phyloP scores from a whole-genome alignment of 257 asterid genomes.

The Echites panduratus region DNA sequence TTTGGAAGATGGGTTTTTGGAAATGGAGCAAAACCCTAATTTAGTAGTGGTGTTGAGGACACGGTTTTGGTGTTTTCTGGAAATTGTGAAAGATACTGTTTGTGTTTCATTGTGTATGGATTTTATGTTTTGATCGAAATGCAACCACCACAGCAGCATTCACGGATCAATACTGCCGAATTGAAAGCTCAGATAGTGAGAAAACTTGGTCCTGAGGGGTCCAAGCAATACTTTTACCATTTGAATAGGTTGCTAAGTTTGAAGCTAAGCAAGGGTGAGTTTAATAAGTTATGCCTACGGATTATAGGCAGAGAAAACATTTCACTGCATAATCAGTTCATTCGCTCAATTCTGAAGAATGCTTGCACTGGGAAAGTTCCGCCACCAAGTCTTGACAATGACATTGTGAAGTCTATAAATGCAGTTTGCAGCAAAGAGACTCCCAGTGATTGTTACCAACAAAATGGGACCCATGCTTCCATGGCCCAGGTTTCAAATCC shows the following conservation, averaged over 20 bases:
- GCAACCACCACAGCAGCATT: conserved; percentile 72
- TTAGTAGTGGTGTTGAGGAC: conserved; percentile 32
- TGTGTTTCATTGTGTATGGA: conserved; percentile 42
- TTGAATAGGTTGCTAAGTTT: conserved; percentile 61
- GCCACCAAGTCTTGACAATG: conserved; percentile 44
- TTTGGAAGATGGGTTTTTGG: conserved; percentile 44
- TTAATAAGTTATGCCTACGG: conserved; percentile 60
- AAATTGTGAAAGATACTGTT: conserved; percentile 12
- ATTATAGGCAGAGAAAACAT: conserved; percentile 73
- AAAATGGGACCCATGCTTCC: conserved; percentile 48
- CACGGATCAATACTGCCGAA: conserved; percentile 71
- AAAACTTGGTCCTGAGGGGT: conserved; percentile 70
- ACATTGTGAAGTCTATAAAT: conserved; percentile 23
- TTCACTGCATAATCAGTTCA: conserved; percentile 76
- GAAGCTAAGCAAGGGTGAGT: conserved; percentile 70
- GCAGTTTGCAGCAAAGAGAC: conserved; percentile 42
- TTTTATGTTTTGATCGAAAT: conserved; percentile 48
- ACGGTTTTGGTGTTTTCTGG: conserved; percentile 13
- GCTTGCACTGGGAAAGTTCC: conserved; percentile 57
- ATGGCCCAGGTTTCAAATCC: conserved; percentile 36
- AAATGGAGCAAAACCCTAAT: conserved; percentile 44
- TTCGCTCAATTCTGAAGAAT: conserved; percentile 63
- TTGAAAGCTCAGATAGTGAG: conserved; percentile 64
- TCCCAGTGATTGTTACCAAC: conserved; percentile 35
- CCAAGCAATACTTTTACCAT: conserved; percentile 72